Evolutionary conservation across 2,329 filamentous ascomycete species (phyloP), one percentile per base, ranked within the genome.

Genomic region (Didymella segeticola): DNA sequence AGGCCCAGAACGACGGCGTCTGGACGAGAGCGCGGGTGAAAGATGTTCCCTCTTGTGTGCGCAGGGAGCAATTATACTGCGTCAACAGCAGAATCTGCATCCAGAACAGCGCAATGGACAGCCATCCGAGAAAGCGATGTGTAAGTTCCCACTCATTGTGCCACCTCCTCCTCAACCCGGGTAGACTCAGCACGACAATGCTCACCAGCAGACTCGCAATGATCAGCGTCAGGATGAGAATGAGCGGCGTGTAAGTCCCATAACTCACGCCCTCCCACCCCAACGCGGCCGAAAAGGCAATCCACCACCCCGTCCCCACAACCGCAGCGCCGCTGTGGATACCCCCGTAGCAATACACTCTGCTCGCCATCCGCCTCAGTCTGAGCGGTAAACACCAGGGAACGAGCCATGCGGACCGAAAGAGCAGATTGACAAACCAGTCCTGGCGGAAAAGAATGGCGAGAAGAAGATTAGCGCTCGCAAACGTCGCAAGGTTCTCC

Each of bases 1-100:
- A 78, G 64, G 89, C 83, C 87, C 89, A 95, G 73, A 93, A 69
- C 0, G 67, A 62, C 1, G 66, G 63, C 1, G 53, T 56, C 1
- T 29, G 22, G 41, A 66, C 11, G 39, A 71, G 58, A 0, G 36
- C 1, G 1, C 5, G 6, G 7, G 5, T 10, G 25, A 43, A 29
- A 33, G 29, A 9, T 14, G 12, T 2, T 23, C 17, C 15, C n/a
- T n/a, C n/a, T n/a, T n/a, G n/a, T 19, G 30, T 10, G 33, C 14
- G 22, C 37, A 27, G 14, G 17, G 4, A 17, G 10, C 22, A n/a
- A 7, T 48, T 34, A 19, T 58, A 42, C n/a, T 48, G 7, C 1
- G 55, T 55, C n/a, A 67, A 53, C 4, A 68, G 54, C 8, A 66
- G 9, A 14, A 69, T 48, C 31, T 71, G 62, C 0, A 47, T 37